phyloP scores from a whole-genome alignment of 148 eudicot genomes.

The Pouteria glomerata region DNA sequence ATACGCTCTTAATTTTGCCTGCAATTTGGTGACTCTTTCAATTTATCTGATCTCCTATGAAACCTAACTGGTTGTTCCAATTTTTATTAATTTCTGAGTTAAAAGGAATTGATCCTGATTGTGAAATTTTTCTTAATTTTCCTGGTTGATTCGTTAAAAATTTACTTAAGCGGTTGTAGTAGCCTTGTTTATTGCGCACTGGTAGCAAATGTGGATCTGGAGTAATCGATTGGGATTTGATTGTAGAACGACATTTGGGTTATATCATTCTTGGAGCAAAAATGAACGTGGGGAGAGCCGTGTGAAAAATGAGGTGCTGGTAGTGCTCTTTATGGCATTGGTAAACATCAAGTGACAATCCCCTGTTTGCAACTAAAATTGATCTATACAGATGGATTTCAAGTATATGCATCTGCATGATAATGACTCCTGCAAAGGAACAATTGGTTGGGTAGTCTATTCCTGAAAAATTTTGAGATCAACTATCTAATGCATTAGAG shows the following conservation, averaged over 20 bases:
- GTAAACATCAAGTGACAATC: too few species aligned
- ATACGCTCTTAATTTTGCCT: neutral
- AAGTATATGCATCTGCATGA: too few species aligned
- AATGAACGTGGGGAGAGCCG: neutral
- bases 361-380: too few species aligned
- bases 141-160: neutral
- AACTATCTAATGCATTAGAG: too few species aligned
- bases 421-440: too few species aligned
- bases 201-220: neutral
- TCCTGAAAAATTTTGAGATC: too few species aligned
- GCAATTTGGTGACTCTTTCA: neutral
- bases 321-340: too few species aligned
- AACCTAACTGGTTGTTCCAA: neutral
- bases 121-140: neutral
- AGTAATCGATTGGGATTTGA: neutral
- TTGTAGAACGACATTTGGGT: neutral
- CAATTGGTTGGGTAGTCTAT: too few species aligned
- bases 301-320: neutral
- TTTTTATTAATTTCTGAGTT: neutral
- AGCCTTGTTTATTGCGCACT: neutral
- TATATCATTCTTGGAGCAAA: neutral
- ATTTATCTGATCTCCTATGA: neutral
- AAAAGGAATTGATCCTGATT: neutral
- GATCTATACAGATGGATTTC: too few species aligned
- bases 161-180: neutral